Evolutionary conservation across 1,284 basidiomycete species (phyloP).

Genomic region (Leccinum griseonigrum): DNA sequence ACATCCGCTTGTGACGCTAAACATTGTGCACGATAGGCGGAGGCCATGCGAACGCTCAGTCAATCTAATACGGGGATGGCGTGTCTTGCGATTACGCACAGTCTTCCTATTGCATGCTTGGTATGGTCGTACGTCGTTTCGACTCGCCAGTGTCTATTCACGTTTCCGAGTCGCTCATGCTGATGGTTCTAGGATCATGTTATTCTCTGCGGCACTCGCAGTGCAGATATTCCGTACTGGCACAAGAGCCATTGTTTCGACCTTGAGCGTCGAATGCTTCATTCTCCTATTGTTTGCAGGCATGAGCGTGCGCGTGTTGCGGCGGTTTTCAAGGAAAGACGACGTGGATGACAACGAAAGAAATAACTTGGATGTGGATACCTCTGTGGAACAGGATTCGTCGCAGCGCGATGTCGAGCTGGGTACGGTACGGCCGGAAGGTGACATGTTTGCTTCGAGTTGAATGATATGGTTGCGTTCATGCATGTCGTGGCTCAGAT

Average conservation of each 20-base stretch:
- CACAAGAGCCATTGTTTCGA: neutral
- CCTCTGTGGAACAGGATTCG: neutral
- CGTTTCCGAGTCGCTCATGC: neutral
- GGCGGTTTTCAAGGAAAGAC: constrained; percentile 1
- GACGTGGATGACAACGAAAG: neutral
- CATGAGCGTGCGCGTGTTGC: constrained; percentile 4
- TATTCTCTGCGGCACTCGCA: constrained; percentile 12
- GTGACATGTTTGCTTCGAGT: neutral
- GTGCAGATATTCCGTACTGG: constrained; percentile 13
- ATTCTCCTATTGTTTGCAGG: constrained; percentile 7
- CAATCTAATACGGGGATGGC: constrained; percentile 12
- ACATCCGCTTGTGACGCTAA: neutral
- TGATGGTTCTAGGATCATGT: constrained; percentile 5
- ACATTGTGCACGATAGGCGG: neutral
- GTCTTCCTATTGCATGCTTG: constrained; percentile 18
- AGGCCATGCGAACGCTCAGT: constrained; percentile 9
- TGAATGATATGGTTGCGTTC: neutral
- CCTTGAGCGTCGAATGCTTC: constrained; percentile 11
- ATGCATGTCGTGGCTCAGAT: neutral
- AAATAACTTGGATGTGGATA: neutral
- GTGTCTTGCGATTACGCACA: constrained; percentile 15
- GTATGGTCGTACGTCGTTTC: constrained; percentile 20
- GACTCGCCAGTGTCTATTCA: neutral
- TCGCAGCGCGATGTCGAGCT: neutral
- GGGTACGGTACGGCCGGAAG: neutral